Evolutionary conservation across 129 eudicot genomes (phyloP).

Genomic region (Apium graveolens): DNA sequence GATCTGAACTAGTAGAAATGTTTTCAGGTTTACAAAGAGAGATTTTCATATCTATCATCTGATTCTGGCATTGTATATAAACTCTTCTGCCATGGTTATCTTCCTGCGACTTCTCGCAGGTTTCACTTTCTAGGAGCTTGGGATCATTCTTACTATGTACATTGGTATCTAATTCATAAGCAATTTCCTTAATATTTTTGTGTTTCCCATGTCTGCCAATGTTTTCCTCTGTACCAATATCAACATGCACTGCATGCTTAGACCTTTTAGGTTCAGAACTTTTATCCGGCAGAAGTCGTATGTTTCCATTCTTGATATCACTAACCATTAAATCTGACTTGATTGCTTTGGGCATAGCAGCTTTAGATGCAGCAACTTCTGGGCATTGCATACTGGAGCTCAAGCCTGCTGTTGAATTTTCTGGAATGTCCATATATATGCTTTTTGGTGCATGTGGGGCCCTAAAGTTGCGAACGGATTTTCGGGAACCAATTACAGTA

Average conservation of each 20-base stretch:
- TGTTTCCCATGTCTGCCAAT: constrained; percentile 14
- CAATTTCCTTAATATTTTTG: constrained; percentile 8
- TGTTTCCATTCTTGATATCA: constrained; percentile 17
- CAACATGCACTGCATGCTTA: constrained; percentile 9
- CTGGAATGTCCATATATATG: constrained; percentile 12
- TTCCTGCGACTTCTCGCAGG: constrained; percentile 15
- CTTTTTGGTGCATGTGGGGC: constrained; percentile 24
- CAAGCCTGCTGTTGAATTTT: constrained; percentile 13
- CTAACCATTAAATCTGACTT: constrained; percentile 21
- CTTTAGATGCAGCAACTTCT: constrained; percentile 15
- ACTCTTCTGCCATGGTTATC: constrained; percentile 6
- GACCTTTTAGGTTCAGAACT: constrained; percentile 17
- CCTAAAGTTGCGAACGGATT: constrained; percentile 20
- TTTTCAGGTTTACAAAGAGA: constrained; percentile 11
- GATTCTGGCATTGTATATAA: constrained; percentile 6
- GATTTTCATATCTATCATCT: constrained; percentile 9
- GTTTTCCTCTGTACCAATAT: constrained; percentile 14
- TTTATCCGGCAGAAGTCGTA: constrained; percentile 18
- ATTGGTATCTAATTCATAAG: constrained; percentile 11
- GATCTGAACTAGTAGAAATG: constrained; percentile 3
- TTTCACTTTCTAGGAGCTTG: constrained; percentile 13
- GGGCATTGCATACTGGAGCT: constrained; percentile 19
- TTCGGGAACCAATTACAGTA: constrained; percentile 15
- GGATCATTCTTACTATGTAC: constrained; percentile 16
- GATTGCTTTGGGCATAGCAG: constrained; percentile 20